phyloP scores from a whole-genome alignment of 2,329 filamentous ascomycete species.

The Colletotrichum magnum region DNA sequence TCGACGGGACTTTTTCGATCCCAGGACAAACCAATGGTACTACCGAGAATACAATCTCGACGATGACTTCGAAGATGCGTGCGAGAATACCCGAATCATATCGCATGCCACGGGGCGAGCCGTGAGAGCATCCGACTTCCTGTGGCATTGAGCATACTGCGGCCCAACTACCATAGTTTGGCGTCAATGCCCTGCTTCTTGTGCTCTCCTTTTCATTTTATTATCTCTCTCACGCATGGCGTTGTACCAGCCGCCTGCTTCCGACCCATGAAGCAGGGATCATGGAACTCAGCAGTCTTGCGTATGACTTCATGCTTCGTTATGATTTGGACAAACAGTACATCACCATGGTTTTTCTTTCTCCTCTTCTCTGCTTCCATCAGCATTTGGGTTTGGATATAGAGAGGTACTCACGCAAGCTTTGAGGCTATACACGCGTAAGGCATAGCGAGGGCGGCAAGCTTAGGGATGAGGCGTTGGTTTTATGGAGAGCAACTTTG shows the following conservation, averaged over 20 bases:
- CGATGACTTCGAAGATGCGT: constrained; percentile 35
- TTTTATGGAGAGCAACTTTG: no score
- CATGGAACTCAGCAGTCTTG: neutral
- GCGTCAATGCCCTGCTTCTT: neutral
- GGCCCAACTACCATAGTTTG: neutral
- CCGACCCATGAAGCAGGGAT: no score
- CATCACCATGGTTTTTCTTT: neutral
- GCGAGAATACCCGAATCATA: constrained; percentile 28
- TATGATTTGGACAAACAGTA: constrained; percentile 11
- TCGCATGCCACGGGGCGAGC: constrained; percentile 31
- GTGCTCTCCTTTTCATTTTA: neutral
- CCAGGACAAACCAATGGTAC: constrained; percentile 31
- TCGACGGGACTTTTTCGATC: constrained; percentile 33
- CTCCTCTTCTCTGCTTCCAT: no score
- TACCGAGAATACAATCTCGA: constrained; percentile 38
- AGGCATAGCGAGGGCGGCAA: no score
- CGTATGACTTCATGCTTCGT: constrained; percentile 11
- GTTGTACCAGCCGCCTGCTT: neutral
- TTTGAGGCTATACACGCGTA: no score
- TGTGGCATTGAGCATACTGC: constrained; percentile 27
- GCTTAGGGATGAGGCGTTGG: no score
- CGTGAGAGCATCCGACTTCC: constrained; percentile 28
- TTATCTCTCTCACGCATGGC: neutral
- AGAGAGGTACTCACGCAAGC: no score
- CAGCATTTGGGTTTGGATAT: no score